Evolutionary conservation across 257 asterid species (phyloP), one percentile per base, ranked within the genome.

Genomic region (Capsicum rhomboideum): DNA sequence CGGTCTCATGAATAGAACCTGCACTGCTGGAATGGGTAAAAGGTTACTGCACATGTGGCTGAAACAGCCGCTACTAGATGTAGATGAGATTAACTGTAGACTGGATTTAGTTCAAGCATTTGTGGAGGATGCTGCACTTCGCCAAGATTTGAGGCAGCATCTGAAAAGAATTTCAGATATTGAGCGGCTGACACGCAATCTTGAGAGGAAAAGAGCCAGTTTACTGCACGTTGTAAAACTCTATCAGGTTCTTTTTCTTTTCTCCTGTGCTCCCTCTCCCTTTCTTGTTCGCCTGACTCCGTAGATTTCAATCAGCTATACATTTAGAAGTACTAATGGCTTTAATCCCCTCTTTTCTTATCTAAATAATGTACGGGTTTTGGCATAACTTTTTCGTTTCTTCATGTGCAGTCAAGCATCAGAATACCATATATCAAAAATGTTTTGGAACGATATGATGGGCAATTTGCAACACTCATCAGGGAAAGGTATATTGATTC

Each of bases 1-100:
- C 87, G 98, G 99, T 87, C 96, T 96, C 80, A 88, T 96, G 92
- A 96, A 93, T 88, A 89, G 98, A 90, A 93, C 99, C 79, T 96
- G 99, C 80, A 96, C 98, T 14, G 97, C 97, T 64, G 99, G 99
- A 86, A 92, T 96, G 99, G 99, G 99, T 71, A 94, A 94, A 88
- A 94, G 99, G 17, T 86, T 96, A 71, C 90, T 96, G 86, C 97
- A 94, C 85, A 92, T 88, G 93, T 96, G 98, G 98, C 91, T 96
- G 83, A 96, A 94, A 85, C 99, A 96, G 84, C 99, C 99, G 26
- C 85, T 94, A 83, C 68, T 94, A 82, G 97, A 96, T 90, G 92
- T 93, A 78, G 74, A 84, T 78, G 99, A 93, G 85, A 96, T 96
- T 80, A 96, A 93, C 89, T 71, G 84, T 59, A 92, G 99, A 90